Base-by-base conservation (phyloP, 2,329 filamentous ascomycete genomes). In the Alternaria panax region DNA sequence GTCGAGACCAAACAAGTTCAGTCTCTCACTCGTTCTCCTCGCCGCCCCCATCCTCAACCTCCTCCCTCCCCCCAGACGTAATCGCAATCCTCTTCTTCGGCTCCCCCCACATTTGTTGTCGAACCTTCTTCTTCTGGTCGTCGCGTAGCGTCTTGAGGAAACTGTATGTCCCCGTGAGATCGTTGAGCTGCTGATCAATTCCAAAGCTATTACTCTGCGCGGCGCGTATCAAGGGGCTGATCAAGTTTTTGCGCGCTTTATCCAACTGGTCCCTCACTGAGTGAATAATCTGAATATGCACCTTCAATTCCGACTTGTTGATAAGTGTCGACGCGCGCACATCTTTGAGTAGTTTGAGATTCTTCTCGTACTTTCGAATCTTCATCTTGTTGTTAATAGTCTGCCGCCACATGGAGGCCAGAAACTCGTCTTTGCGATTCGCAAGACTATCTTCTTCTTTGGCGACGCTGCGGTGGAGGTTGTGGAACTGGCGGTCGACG, bases 361-460 rank as follows among this genome's bases (percentile, higher is more conserved):
- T 98, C 80, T 91, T 92, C 77, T 97, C 92, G 78, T 93, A 97
- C 78, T 97, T 97, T 74, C 88, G 87, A n/a, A 97, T 84, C 66
- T 90, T 86, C 43, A 84, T 84, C 7, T 90, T 88, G 71, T 91
- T 90, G 1, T 93, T 93, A 1, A 97, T 87, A 22, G 96, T 87
- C 46, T 90, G 88, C 2, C 91, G 91, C 94, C 94, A 98, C 8
- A 97, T 85, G 3, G 88, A 90, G 2, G 90, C 89, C 42, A 97
- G 88, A 70, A 95, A 85, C 72, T 97, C 92, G 62, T 88, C 88
- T 75, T 96, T 91, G 28, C 88, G 83, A 41, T 90, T 88, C 64
- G 97, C 92, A 74, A 97, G 92, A 6, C 87, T 86, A 63, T 91
- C 89, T 20, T 90, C 88, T 80, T 97, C 93, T 70, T 92, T 91